Percentiles rank a stretch among this genome's conserved stretches.
Conservation (phyloP, 2,329 filamentous ascomycete species). For the Pseudopyricularia cyperi region DNA sequence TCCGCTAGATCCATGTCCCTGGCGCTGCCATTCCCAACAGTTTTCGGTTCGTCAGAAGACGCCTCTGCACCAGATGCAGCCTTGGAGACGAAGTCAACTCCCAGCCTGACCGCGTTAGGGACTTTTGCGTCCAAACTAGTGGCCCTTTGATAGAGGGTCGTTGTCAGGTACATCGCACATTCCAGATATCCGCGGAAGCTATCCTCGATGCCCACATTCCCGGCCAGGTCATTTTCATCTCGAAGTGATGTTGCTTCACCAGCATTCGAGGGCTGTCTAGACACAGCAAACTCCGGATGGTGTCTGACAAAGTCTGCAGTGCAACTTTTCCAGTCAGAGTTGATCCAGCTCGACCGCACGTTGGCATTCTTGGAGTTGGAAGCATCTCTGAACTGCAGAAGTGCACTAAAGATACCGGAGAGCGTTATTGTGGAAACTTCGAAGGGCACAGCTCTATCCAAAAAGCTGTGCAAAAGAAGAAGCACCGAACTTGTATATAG, state of each 20-base stretch:
- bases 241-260: not conserved
- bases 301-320: not conserved
- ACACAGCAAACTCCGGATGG: not conserved
- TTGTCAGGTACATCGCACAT: conserved; percentile 21
- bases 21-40: not conserved
- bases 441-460: conserved; percentile 19
- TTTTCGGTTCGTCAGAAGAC: not conserved
- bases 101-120: not conserved
- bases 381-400: conserved; percentile 23
- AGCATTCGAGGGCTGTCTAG: not conserved
- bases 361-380: conserved; percentile 10
- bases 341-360: not conserved
- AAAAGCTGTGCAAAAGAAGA: conserved; percentile 12
- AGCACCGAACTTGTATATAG: conserved; percentile 4
- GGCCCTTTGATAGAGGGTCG: conserved; percentile 26
- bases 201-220: not conserved
- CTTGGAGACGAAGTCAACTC: not conserved
- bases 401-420: conserved; percentile 18
- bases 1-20: conserved; percentile 4
- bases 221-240: not conserved
- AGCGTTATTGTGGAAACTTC: conserved; percentile 24
- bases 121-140: conserved; percentile 9
- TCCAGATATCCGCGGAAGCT: conserved; percentile 21
- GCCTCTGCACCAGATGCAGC: not conserved
- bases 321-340: not conserved